phyloP scores from a whole-genome alignment of 1,284 basidiomycete genomes.

The Moesziomyces aphidis region DNA sequence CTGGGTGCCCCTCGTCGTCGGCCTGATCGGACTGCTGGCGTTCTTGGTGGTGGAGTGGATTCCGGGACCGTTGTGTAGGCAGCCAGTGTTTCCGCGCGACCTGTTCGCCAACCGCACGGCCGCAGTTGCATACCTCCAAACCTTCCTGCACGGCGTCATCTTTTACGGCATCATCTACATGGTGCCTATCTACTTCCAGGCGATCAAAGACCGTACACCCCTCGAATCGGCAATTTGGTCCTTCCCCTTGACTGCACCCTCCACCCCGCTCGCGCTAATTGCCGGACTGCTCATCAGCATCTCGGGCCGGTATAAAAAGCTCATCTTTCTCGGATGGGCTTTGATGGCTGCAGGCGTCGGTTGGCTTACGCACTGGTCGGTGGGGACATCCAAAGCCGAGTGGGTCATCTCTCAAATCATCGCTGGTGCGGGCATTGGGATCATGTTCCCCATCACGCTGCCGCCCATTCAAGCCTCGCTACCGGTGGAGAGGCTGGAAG shows the following conservation, averaged over 20 bases:
- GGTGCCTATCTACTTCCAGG: conserved; percentile 70
- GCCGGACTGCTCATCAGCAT: conserved; percentile 53
- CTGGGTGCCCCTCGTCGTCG: conserved; percentile 64
- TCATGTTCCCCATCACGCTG: conserved; percentile 48
- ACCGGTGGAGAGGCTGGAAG: conserved; percentile 31
- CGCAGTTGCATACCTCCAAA: conserved; percentile 59
- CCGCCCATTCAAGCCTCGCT: conserved; percentile 49
- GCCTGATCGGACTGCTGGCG: conserved; percentile 57
- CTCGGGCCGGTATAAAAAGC: conserved; percentile 58
- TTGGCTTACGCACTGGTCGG: conserved; percentile 67
- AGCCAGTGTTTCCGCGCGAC: conserved; percentile 64
- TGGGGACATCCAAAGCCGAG: conserved; percentile 59
- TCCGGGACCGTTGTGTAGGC: conserved; percentile 15
- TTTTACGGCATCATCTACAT: conserved; percentile 61
- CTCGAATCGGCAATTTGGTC: conserved; percentile 70
- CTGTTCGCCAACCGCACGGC: conserved; percentile 63
- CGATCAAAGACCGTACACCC: conserved; percentile 70
- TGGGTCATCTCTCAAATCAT: conserved; percentile 68
- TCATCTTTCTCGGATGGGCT: conserved; percentile 67
- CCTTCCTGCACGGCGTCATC: conserved; percentile 65
- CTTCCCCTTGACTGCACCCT: conserved; percentile 64
- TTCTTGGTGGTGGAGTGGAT: conserved; percentile 61
- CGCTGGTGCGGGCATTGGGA: conserved; percentile 39
- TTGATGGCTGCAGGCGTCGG: conserved; percentile 54
- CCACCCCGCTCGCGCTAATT: conserved; percentile 40